A percentile compares a stretch with the other conserved stretches of the same genome.
These are phyloP conservation scores for Pleurotus tuoliensis DNA, from an alignment of 768 basidiomycete genomes.

Conservation along the genomic window DNA sequence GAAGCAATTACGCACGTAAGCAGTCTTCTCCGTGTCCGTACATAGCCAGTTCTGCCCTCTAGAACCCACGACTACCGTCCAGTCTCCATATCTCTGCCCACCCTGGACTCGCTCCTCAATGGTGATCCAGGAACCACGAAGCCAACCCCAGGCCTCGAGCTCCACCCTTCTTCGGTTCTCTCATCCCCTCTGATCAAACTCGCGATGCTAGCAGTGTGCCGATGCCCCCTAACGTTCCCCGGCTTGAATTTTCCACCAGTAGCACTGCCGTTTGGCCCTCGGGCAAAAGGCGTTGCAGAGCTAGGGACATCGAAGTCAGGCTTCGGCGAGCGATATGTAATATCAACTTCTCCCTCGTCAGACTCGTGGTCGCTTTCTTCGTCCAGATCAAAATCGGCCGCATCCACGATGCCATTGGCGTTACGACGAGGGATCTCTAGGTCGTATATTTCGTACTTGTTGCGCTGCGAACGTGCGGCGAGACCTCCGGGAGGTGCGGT, in stretches of 20 bases:
- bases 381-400: conserved; percentile 52
- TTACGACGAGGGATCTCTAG: conserved; percentile 50
- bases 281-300: conserved; percentile 30
- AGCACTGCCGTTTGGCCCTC: conserved; percentile 3
- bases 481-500: conserved; percentile 46
- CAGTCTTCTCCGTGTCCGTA: too few species aligned
- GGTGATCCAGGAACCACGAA: conserved; percentile 49
- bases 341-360: conserved; percentile 68
- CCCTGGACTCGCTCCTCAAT: conserved; percentile 12
- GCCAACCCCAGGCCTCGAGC: conserved; percentile 53
- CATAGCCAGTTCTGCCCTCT: too few species aligned
- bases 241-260: conserved; percentile 9
- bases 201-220: conserved; percentile 82
- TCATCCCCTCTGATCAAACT: conserved; percentile 78
- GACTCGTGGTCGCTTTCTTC: conserved; percentile 44
- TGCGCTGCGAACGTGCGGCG: conserved; percentile 25
- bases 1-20: too few species aligned
- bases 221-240: conserved; percentile 40
- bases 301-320: conserved; percentile 29
- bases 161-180: conserved; percentile 78
- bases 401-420: conserved; percentile 32
- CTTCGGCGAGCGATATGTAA: conserved; percentile 67
- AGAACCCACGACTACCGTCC: neutral
- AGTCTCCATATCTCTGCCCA: neutral
- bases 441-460: conserved; percentile 78